Base-by-base conservation (phyloP, 23 red algal genomes). In the Gracilaria gracilis region DNA sequence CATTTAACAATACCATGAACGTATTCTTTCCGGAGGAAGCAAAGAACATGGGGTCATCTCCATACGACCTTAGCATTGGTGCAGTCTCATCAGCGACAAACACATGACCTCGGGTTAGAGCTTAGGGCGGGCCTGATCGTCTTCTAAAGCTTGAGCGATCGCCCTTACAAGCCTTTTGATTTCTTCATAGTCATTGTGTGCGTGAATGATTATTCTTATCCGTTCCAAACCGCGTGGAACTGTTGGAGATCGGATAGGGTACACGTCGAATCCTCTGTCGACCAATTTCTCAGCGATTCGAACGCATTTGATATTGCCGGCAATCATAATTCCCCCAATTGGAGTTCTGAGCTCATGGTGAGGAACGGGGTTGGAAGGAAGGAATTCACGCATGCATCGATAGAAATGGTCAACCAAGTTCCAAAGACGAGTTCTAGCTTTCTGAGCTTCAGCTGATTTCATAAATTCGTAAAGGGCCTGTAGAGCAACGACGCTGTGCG, bases 131-230 rank as follows among this genome's bases (percentile, higher is more conserved):
- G 72, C 72, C 16, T 29, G 17, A 3, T 77, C 42, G 31, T 82
- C 49, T 65, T 37, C 54, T 16, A 82, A 37, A 27, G 53, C 53
- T 82, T 82, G 79, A 16, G 58, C 80, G 49, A 95, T 73, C 9
- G 65, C 76, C n/a, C 21, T 57, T 9, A 99, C 70, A 53, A 99
- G 90, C 12, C 71, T 69, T 33, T 77, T 39, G 57, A 99, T 93
- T 62, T 93, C 90, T 35, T 62, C 87, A 8, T 70, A 48, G n/a
- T 81, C 89, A 57, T 99, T 99, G 61, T 94, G 73, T 16, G 91
- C 71, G 78, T 99, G 97, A 40, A 99, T 57, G 48, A 95, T 89
- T 47, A 99, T 80, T 47, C 97, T 89, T 42, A 99, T 88, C 7
- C 97, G 54, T 84, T 99, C 97, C 14, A 65, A 23, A 38, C 97